Evolutionary conservation across 106 monocot genomes (phyloP), one percentile per base, ranked within the genome.

Genomic region (Iris macrosiphon): DNA sequence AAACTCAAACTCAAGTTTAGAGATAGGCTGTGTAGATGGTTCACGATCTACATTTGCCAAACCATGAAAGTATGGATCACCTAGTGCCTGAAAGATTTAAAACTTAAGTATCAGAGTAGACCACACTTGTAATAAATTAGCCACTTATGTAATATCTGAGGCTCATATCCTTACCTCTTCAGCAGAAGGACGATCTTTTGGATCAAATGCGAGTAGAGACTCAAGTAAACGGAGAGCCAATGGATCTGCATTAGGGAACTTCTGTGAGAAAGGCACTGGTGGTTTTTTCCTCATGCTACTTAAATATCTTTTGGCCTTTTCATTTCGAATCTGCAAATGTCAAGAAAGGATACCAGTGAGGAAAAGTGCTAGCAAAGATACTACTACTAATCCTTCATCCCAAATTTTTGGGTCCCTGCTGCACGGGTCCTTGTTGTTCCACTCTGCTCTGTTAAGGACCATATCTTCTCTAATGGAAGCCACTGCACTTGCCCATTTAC

Each of bases 1-100:
- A 60, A 87, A 87, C 46, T 87, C 87, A 75, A 87, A 87, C 40
- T 87, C 82, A 56, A 82, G 71, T 58, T 87, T 87, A 32, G 82
- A 69, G 21, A 87, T 87, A 19, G 82, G 75, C n/a, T 78, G 82
- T 42, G 78, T 78, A 49, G 78, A 67, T 33, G 87, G 87, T 78
- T 87, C 87, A 49, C 74, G 67, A 3, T 87, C 87, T 40, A 57
- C 55, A 75, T 78, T 78, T 47, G 77, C 45, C 42, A 87, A 57
- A 22, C 82, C 78, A 40, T 53, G 4, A 31, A 87, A 87, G 52
- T 87, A 87, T 59, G 87, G 82, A 72, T 87, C 77, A 32, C 40
- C 44, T 53, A 87, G 49, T 35, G 87, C 74, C 87, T 87, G 60
- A 70, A 77, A 45, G 55, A 57, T 0, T 58, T 22, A 49, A 32